phyloP scores from a whole-genome alignment of 148 eudicot genomes.

The Nepenthes gracilis region DNA sequence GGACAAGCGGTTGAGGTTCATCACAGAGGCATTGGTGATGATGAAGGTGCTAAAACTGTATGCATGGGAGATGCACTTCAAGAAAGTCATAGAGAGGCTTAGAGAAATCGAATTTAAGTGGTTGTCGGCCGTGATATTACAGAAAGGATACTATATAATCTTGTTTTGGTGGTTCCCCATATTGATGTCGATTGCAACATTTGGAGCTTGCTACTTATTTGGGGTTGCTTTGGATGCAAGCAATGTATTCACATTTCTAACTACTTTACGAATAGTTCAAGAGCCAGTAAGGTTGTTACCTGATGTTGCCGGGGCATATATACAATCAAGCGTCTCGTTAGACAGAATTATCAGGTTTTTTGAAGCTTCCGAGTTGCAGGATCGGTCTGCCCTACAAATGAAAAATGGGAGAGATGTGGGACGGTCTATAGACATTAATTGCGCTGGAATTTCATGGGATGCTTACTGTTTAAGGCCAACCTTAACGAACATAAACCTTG shows the following conservation, averaged over 20 bases:
- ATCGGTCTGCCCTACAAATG: conserved; percentile 2
- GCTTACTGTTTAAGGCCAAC: background rate
- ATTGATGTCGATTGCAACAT: conserved; percentile 19
- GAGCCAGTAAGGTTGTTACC: conserved; percentile 29
- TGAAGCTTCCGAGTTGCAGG: conserved; percentile 24
- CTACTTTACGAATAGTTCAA: conserved; percentile 24
- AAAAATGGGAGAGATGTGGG: background rate
- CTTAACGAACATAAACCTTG: conserved; percentile 3
- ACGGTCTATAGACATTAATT: conserved; percentile 5
- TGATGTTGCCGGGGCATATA: conserved; percentile 20
- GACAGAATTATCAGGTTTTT: conserved; percentile 22
- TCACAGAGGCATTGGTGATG: conserved; percentile 41
- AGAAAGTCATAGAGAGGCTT: conserved; percentile 13
- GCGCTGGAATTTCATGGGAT: conserved; percentile 10
- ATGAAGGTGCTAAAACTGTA: conserved; percentile 45
- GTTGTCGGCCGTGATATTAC: conserved; percentile 6
- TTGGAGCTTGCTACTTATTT: conserved; percentile 23
- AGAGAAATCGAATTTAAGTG: conserved; percentile 15
- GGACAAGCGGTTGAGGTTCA: conserved; percentile 35
- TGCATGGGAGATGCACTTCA: conserved; percentile 34
- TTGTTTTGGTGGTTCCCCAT: conserved; percentile 22
- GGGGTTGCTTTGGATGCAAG: conserved; percentile 12
- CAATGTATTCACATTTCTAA: conserved; percentile 27
- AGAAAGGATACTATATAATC: conserved; percentile 14
- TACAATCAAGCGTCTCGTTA: conserved; percentile 25